Evolutionary conservation across 2,329 filamentous ascomycete genomes (phyloP).

Genomic region (Thelonectria blattea): DNA sequence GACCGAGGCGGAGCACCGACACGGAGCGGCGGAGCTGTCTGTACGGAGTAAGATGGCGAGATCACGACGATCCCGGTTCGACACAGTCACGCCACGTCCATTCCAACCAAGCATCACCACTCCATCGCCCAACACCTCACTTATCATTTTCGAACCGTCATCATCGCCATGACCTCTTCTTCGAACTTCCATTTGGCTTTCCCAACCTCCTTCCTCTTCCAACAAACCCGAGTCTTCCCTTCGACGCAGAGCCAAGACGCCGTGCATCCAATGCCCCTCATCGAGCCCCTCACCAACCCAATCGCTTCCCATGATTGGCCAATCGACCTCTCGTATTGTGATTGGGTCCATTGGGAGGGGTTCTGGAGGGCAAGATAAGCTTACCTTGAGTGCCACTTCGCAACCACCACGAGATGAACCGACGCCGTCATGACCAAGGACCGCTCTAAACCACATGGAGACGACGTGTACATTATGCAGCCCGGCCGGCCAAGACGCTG

Average conservation of each 20-base stretch:
- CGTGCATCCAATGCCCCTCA: slow-evolving; percentile 4
- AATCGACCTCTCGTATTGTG: slow-evolving; percentile 7
- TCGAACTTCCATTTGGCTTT: neutral
- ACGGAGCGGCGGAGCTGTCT: neutral
- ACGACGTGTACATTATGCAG: slow-evolving; percentile 10
- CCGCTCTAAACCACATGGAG: slow-evolving; percentile 18
- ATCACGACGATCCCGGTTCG: neutral
- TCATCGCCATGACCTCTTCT: neutral
- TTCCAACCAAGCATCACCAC: neutral
- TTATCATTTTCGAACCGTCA: neutral
- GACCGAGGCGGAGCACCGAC: neutral
- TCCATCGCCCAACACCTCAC: neutral
- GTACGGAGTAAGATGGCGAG: slow-evolving; percentile 2
- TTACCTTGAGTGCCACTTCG: slow-evolving; percentile 29
- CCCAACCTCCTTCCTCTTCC: slow-evolving; percentile 1
- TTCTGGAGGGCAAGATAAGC: slow-evolving; percentile 30
- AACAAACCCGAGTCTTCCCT: slow-evolving; percentile 10
- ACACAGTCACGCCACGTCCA: neutral
- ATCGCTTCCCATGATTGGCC: slow-evolving; percentile 20
- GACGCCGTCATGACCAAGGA: slow-evolving; percentile 18
- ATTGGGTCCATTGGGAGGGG: slow-evolving; percentile 10
- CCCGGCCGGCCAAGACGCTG: slow-evolving; percentile 27
- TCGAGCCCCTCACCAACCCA: neutral
- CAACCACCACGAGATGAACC: slow-evolving; percentile 26
- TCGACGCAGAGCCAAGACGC: slow-evolving; percentile 20